phyloP scores from a whole-genome alignment of 306 rosid species.

The Lupinus albus region DNA sequence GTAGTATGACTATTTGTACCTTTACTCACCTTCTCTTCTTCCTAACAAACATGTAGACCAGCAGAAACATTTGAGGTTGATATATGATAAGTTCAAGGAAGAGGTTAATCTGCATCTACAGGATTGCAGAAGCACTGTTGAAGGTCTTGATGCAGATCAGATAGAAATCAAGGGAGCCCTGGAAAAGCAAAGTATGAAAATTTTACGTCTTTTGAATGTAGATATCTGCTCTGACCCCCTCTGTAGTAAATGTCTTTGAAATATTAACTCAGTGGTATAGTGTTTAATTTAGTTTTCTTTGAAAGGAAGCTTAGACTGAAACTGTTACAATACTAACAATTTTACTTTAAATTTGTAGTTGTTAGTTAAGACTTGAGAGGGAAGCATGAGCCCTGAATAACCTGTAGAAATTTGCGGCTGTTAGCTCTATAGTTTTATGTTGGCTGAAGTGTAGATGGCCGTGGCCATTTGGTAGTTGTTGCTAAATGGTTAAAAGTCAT shows the following conservation, averaged over 20 bases:
- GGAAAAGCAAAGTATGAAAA: conserved; percentile 76
- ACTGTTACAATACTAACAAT: background rate
- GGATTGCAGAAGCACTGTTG: conserved; percentile 69
- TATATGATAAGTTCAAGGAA: conserved; percentile 76
- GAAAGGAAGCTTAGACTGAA: conserved; percentile 8
- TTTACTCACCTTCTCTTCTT: conserved; percentile 32
- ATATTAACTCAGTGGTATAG: conserved; percentile 32
- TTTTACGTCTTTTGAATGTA: conserved; percentile 33
- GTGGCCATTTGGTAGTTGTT: background rate
- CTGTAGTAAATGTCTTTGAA: conserved; percentile 12
- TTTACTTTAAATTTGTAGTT: background rate
- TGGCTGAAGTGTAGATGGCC: conserved; percentile 4
- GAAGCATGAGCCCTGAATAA: conserved; percentile 33
- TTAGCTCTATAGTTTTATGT: conserved; percentile 25
- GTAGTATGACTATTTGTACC: background rate
- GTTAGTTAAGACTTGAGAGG: background rate
- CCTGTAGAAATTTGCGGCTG: conserved; percentile 18
- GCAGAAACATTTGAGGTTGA: conserved; percentile 68
- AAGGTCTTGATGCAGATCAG: conserved; percentile 71
- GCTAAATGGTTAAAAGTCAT: background rate
- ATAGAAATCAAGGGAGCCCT: conserved; percentile 70
- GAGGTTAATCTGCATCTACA: conserved; percentile 77
- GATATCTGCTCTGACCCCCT: background rate
- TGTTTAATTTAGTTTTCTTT: conserved; percentile 11
- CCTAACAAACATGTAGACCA: conserved; percentile 61